These are phyloP conservation scores for Gracilariopsis chorda DNA, from an alignment of 23 red algal genomes.

Conservation along the genomic window DNA sequence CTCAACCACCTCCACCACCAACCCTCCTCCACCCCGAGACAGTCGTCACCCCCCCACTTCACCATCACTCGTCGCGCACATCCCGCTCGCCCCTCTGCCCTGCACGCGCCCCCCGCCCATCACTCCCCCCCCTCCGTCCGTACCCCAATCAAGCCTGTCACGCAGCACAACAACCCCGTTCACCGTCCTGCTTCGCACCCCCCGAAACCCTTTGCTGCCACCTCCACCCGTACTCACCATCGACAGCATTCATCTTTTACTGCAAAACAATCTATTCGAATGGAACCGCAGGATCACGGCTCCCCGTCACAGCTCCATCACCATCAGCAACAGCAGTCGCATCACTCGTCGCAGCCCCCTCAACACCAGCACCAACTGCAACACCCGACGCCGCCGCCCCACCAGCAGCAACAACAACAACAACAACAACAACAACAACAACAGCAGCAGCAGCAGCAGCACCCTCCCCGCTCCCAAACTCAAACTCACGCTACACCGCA, in stretches of 20 bases:
- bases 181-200: background rate
- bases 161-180: background rate
- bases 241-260: too few relatives aligned
- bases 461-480: too few relatives aligned
- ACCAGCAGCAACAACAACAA: background rate
- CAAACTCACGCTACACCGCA: too few relatives aligned
- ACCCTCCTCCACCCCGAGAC: background rate
- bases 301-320: background rate
- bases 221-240: too few relatives aligned
- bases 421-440: constrained; percentile 31
- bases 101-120: background rate
- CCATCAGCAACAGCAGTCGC: background rate
- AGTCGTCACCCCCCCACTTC: background rate
- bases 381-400: background rate
- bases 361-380: constrained; percentile 5
- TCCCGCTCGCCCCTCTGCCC: background rate
- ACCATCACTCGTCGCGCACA: background rate
- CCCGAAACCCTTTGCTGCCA: too few relatives aligned
- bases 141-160: too few relatives aligned
- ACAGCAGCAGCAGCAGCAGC: constrained; percentile 1
- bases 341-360: background rate
- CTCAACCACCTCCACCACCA: background rate
- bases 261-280: too few relatives aligned
- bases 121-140: background rate
- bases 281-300: too few relatives aligned